These are phyloP conservation scores for Erythrobasidium hasegawianum DNA, from an alignment of 1,284 basidiomycete genomes.

Conservation along the genomic window DNA sequence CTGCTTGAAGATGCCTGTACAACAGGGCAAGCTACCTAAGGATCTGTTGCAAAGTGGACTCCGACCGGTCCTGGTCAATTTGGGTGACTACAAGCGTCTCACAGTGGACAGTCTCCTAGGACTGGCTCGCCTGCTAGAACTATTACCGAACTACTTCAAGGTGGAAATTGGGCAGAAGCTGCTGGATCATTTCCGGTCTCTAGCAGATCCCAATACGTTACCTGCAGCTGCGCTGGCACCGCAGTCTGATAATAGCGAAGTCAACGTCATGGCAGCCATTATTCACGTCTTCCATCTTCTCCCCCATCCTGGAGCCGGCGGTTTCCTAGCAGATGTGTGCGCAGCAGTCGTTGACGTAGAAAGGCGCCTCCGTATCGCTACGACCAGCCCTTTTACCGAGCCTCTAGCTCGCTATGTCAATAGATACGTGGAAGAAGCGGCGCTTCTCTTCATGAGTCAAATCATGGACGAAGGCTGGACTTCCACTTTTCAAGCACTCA, in stretches of 20 bases:
- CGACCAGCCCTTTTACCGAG: conserved; percentile 86
- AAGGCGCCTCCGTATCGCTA: conserved; percentile 81
- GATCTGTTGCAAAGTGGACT: conserved; percentile 92
- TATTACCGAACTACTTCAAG: conserved; percentile 99
- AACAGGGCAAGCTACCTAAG: conserved; percentile 89
- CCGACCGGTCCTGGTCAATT: conserved; percentile 94
- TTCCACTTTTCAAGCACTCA: conserved; percentile 40
- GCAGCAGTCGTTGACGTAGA: conserved; percentile 89
- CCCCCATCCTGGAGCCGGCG: conserved; percentile 77
- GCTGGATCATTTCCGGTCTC: conserved; percentile 87
- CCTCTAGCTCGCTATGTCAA: conserved; percentile 88
- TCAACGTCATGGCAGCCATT: conserved; percentile 86
- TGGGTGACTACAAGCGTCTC: conserved; percentile 91
- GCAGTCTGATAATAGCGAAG: conserved; percentile 80
- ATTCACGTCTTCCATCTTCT: conserved; percentile 97
- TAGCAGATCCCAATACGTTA: conserved; percentile 78
- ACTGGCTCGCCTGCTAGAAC: conserved; percentile 86
- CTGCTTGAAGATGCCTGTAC: conserved; percentile 80
- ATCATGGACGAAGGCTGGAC: conserved; percentile 43
- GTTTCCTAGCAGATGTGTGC: conserved; percentile 83
- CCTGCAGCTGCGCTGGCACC: conserved; percentile 71
- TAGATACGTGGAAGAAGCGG: conserved; percentile 79
- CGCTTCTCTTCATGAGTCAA: conserved; percentile 78
- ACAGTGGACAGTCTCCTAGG: conserved; percentile 95
- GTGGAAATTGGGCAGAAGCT: conserved; percentile 98